These are phyloP conservation scores for Agrostemma githago DNA, from an alignment of 148 eudicot species.

Conservation along the genomic window DNA sequence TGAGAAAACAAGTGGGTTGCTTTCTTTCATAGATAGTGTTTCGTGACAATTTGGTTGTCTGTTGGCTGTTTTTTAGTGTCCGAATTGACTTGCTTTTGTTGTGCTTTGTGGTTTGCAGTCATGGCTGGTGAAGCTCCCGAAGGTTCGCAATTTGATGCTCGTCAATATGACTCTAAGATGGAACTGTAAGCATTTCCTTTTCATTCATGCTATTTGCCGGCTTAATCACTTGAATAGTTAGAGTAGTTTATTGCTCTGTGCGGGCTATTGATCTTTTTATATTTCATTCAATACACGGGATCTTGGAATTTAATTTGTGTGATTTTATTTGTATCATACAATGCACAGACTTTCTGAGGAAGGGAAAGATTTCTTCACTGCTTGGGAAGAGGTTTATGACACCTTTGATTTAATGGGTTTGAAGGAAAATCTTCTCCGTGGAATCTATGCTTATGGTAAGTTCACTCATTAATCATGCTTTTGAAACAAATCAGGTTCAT, in stretches of 20 bases:
- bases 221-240: background rate
- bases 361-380: slow-evolving; percentile 33
- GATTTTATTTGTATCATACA: background rate
- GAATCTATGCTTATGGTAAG: slow-evolving; percentile 41
- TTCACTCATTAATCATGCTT: background rate
- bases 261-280: background rate
- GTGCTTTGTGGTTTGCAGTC: slow-evolving; percentile 15
- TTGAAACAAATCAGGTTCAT: background rate
- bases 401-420: slow-evolving; percentile 38
- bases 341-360: slow-evolving; percentile 35
- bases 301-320: background rate
- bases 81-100: background rate
- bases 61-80: too few relatives aligned
- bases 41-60: background rate
- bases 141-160: slow-evolving; percentile 37
- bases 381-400: slow-evolving; percentile 34
- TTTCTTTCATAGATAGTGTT: background rate
- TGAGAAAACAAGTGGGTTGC: background rate
- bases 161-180: slow-evolving; percentile 38
- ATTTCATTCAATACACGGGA: background rate
- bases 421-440: slow-evolving; percentile 38
- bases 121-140: slow-evolving; percentile 38
- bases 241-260: background rate
- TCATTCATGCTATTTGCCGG: background rate
- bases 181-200: slow-evolving; percentile 28